Evolutionary conservation across 345 rosid genomes (phyloP).

Genomic region (Citrus australasica): DNA sequence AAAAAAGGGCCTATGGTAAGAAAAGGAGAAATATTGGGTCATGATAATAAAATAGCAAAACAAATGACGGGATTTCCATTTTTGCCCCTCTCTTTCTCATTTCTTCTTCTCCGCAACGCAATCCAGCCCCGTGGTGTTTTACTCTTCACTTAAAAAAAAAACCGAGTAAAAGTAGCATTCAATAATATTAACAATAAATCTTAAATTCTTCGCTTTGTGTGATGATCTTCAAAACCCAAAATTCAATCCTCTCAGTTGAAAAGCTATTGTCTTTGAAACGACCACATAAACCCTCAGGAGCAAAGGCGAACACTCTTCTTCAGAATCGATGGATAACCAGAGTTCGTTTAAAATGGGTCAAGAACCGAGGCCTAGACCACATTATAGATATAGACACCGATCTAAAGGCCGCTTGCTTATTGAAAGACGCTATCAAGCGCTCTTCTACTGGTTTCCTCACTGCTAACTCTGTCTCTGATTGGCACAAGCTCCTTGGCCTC

Average conservation of each 20-base stretch:
- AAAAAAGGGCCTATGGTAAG: too few species aligned
- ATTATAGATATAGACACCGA: slow-evolving; percentile 83
- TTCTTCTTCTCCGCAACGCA: too few species aligned
- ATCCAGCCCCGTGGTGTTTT: too few species aligned
- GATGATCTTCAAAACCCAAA: background rate
- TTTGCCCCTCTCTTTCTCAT: too few species aligned
- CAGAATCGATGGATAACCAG: slow-evolving; percentile 58
- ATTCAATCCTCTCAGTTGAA: background rate
- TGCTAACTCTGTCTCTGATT: slow-evolving; percentile 77
- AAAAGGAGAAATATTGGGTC: too few species aligned
- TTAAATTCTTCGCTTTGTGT: background rate
- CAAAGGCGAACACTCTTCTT: slow-evolving; percentile 17
- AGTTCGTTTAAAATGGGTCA: slow-evolving; percentile 93
- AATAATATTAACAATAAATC: background rate
- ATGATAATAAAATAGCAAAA: too few species aligned
- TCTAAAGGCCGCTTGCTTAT: slow-evolving; percentile 85
- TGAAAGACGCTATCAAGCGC: slow-evolving; percentile 90
- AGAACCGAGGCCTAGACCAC: slow-evolving; percentile 76
- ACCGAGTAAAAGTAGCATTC: too few species aligned
- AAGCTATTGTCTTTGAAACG: background rate
- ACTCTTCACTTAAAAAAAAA: too few species aligned
- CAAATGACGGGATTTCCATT: too few species aligned
- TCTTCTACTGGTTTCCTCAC: slow-evolving; percentile 87
- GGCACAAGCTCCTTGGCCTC: slow-evolving; percentile 96
- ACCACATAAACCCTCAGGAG: background rate